A percentile compares a stretch with the other conserved stretches of the same genome.
phyloP scores from a whole-genome alignment of 345 rosid species.

The Crucihimalaya himalaica region DNA sequence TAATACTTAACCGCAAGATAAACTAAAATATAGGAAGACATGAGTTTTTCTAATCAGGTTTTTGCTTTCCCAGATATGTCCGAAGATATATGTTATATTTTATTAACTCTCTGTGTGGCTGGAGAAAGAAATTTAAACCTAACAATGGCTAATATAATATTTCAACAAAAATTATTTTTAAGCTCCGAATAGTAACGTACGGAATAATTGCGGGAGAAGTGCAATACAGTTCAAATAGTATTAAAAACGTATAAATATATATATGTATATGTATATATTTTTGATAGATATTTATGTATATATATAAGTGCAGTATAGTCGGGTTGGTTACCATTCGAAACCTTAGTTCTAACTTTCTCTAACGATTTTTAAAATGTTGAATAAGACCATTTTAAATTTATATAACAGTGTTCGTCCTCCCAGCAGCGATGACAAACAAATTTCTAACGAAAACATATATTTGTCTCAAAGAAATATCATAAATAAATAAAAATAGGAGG shows the following conservation, averaged over 20 bases:
- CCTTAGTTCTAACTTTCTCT: background rate
- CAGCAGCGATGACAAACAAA: background rate
- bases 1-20: constrained; percentile 21
- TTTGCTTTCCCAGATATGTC: constrained; percentile 3
- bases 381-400: background rate
- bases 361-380: background rate
- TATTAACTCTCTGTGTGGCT: background rate
- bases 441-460: background rate
- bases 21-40: constrained; percentile 13
- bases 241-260: no score
- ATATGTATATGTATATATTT: no score
- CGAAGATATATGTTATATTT: background rate
- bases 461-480: background rate
- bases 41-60: constrained; percentile 16
- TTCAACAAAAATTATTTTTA: no score
- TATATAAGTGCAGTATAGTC: no score
- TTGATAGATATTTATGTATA: no score
- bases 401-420: background rate
- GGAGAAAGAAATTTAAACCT: background rate
- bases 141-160: background rate
- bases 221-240: no score
- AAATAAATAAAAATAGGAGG: background rate
- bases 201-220: no score
- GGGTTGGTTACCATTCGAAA: no score
- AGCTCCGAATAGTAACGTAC: no score